Percentiles rank a stretch among this genome's conserved stretches.
These are phyloP conservation scores for Chalaropsis ovoidea DNA, from an alignment of 2,329 filamentous ascomycete species.

Conservation along the genomic window DNA sequence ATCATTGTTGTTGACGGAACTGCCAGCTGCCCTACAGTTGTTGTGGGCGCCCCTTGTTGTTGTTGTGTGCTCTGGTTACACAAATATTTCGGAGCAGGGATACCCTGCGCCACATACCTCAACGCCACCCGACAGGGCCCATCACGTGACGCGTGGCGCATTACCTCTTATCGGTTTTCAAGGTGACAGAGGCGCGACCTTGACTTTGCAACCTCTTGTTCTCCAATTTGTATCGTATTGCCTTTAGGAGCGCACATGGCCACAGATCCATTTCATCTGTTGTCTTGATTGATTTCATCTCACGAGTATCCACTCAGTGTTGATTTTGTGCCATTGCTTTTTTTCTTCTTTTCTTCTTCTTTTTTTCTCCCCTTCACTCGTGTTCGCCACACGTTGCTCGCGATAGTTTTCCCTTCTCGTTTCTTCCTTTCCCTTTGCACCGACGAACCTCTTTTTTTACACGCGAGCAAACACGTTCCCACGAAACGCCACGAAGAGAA, in stretches of 20 bases:
- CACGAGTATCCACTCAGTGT: background rate
- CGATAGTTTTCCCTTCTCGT: background rate
- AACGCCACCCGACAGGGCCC: background rate
- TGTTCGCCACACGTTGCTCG: background rate
- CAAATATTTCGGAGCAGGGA: background rate
- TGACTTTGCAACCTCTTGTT: background rate
- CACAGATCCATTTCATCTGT: background rate
- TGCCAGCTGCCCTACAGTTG: too few species aligned
- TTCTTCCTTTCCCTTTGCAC: background rate
- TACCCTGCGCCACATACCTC: background rate
- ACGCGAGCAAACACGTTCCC: background rate
- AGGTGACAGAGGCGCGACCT: background rate
- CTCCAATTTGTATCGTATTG: background rate
- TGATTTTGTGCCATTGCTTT: background rate
- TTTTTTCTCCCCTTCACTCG: background rate
- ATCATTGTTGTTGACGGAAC: background rate
- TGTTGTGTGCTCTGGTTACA: background rate
- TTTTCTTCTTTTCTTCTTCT: background rate
- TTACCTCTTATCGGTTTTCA: background rate
- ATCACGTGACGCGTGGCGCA: background rate
- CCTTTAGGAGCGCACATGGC: background rate
- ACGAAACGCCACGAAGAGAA: background rate
- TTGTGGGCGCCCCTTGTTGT: too few species aligned
- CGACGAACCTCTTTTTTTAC: background rate
- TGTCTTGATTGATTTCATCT: conserved; percentile 8